Conservation (phyloP, 176 grass and related monocot species). For the Oryza punctata region DNA sequence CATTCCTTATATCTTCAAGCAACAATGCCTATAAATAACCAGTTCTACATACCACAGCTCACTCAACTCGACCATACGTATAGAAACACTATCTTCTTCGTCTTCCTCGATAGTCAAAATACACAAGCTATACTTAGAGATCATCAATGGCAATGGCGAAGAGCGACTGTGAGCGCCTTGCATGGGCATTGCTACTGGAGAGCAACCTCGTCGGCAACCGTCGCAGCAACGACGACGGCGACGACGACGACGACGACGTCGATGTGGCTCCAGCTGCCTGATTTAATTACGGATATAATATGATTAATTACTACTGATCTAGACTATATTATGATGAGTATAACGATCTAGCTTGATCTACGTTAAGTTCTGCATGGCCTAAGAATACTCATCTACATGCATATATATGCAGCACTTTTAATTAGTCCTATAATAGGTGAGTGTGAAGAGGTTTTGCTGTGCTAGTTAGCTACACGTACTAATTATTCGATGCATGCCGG, state of each 20-base stretch:
- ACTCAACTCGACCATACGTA: neutral
- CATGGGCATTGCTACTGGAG: constrained; percentile 25
- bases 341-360: neutral
- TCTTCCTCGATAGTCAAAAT: neutral
- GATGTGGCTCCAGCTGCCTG: constrained; percentile 54
- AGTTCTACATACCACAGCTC: neutral
- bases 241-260: constrained; percentile 39
- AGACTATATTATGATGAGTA: neutral
- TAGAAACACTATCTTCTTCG: neutral
- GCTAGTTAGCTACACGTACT: neutral
- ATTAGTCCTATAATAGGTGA: too few species aligned
- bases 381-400: neutral
- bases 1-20: neutral
- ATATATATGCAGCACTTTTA: neutral
- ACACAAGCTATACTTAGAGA: neutral
- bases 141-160: neutral
- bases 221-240: constrained; percentile 12
- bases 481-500: neutral
- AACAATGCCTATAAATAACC: constrained; percentile 22
- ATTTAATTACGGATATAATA: neutral
- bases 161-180: neutral
- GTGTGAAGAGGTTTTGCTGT: neutral
- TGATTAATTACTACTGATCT: neutral
- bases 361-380: neutral
- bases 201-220: neutral